These are phyloP conservation scores for Apiospora marii DNA, from an alignment of 2,329 filamentous ascomycete genomes.

Conservation along the genomic window DNA sequence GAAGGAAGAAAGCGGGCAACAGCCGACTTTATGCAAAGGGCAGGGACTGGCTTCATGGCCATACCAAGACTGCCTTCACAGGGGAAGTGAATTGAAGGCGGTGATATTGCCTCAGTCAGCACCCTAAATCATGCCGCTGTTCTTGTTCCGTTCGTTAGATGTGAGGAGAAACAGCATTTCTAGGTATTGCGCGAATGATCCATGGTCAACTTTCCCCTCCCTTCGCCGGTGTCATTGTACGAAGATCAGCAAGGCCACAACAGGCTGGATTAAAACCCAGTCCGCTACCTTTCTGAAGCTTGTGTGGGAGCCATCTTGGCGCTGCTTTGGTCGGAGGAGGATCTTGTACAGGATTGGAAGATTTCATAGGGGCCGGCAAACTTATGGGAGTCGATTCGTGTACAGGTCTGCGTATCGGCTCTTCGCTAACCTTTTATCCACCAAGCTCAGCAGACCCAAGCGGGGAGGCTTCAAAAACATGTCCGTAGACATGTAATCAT, in stretches of 20 bases:
- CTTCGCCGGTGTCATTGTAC: neutral
- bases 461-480: conserved; percentile 18
- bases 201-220: neutral
- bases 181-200: neutral
- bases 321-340: neutral
- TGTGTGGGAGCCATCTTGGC: neutral
- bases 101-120: neutral
- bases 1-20: neutral
- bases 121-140: neutral
- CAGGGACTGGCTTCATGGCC: neutral
- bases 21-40: neutral
- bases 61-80: neutral
- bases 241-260: neutral
- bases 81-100: neutral
- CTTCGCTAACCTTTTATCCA: conserved; percentile 6
- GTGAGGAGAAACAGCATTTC: neutral
- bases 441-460: conserved; percentile 12
- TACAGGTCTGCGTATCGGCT: conserved; percentile 18
- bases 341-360: neutral
- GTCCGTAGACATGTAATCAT: conserved; percentile 21
- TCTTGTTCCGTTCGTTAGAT: neutral
- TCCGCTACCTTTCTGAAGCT: neutral
- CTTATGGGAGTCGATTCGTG: conserved; percentile 7
- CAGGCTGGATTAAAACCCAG: too few species aligned
- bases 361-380: neutral